Base-by-base conservation (phyloP, 129 eudicot species). In the Helianthus annuus region DNA sequence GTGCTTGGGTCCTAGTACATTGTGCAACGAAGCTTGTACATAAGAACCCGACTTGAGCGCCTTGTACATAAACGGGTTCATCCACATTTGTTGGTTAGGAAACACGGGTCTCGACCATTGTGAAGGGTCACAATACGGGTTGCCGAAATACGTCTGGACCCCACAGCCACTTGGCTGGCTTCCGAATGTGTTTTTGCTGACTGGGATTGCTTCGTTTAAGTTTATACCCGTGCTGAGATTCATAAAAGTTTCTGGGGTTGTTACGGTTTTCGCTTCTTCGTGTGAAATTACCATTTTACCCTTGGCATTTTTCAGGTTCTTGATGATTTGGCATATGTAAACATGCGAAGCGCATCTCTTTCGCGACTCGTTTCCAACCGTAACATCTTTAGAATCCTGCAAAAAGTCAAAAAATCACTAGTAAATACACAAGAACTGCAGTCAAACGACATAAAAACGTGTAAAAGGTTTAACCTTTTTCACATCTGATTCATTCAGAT, bases 281-380 rank as follows among this genome's bases (percentile, higher is more conserved):
- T 59, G 8, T 61, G 55, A 76, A 69, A 13, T 69, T 60, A 76
- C 81, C 57, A 29, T 79, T 60, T 75, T 71, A 66, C 61, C 73
- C 77, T 79, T 87, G 2, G 82, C 38, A 10, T 38, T 34, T 78
- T 91, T 78, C 68, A 86, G 48, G 63, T 49, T 84, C 70, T 80
- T 77, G 61, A 86, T 91, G 6, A 91, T 81, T 17, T 56, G 84
- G 61, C 90, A 60, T 36, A 88, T 84, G 80, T 86, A 75, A 52
- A 88, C 89, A 72, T 88, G 97, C 48, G 89, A 71, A 38, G 85
- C 8, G 69, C 85, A 84, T 77, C 77, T 86, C 79, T 86, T 91
- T 87, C 88, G 76, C 14, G 84, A 75, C 48, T 75, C 79, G 24
- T 74, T 80, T 68, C 76, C 80, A 66, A 48, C 85, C 34, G 29